Evolutionary conservation across 2,329 filamentous ascomycete genomes (phyloP).

Genomic region (Hymenoscyphus linearis): DNA sequence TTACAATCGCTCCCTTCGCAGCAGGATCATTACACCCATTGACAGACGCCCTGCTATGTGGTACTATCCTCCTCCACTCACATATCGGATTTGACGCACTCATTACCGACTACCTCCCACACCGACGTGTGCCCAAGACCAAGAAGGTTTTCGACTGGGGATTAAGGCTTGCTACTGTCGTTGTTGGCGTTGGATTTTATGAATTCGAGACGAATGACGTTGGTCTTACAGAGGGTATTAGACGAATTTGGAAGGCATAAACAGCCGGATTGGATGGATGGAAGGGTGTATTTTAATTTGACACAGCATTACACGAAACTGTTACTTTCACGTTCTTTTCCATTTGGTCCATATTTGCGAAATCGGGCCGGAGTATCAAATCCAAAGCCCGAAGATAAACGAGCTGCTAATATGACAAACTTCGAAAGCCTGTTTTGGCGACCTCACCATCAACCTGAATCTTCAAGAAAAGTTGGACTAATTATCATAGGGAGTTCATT

Average conservation of each 20-base stretch:
- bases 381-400: too few relatives aligned
- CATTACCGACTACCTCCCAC: constrained; percentile 88
- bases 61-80: constrained; percentile 80
- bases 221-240: constrained; percentile 82
- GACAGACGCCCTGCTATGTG: constrained; percentile 80
- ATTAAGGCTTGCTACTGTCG: constrained; percentile 71
- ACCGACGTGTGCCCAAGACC: constrained; percentile 59
- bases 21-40: constrained; percentile 85
- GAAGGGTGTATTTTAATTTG: background rate
- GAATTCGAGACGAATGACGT: constrained; percentile 99
- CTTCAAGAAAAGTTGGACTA: too few relatives aligned
- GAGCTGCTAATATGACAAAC: too few relatives aligned
- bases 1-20: constrained; percentile 88
- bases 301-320: constrained; percentile 2
- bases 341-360: background rate
- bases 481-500: too few relatives aligned
- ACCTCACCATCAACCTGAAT: too few relatives aligned
- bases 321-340: background rate
- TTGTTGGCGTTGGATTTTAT: constrained; percentile 85
- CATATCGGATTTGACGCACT: constrained; percentile 92
- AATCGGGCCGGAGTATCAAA: too few relatives aligned
- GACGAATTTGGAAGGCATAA: constrained; percentile 82
- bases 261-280: background rate
- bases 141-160: constrained; percentile 69
- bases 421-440: too few relatives aligned